Conservation (phyloP, 257 asterid species). For the Przewalskia tangutica region DNA sequence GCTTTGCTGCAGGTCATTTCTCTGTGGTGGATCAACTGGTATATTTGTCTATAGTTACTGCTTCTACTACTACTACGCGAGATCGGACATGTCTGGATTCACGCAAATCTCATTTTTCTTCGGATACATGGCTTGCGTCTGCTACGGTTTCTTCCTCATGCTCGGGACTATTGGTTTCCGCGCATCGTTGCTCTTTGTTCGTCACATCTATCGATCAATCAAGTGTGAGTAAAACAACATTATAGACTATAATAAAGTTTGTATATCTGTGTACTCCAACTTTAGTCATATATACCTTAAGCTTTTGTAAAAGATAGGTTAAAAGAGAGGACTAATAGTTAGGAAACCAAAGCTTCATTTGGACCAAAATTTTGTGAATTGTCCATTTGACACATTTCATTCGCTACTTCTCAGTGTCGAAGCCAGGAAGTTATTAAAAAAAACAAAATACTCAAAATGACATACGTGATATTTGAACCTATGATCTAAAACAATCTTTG, state of each 20-base stretch:
- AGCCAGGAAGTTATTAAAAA: background rate
- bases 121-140: slow-evolving; percentile 23
- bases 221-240: slow-evolving; percentile 18
- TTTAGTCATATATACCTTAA: background rate
- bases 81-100: slow-evolving; percentile 17
- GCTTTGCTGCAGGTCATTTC: slow-evolving; percentile 13
- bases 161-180: slow-evolving; percentile 18
- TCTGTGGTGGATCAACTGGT: slow-evolving; percentile 23
- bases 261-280: background rate
- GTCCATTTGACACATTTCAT: background rate
- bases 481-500: too few relatives aligned
- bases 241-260: background rate
- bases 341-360: background rate
- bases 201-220: slow-evolving; percentile 14
- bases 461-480: too few relatives aligned
- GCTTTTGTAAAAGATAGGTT: background rate
- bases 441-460: too few relatives aligned
- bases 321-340: background rate
- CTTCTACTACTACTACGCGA: slow-evolving; percentile 8
- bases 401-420: too few relatives aligned
- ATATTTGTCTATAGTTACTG: slow-evolving; percentile 13
- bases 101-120: slow-evolving; percentile 28
- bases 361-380: background rate
- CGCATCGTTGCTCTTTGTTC: slow-evolving; percentile 14
- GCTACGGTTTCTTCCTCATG: slow-evolving; percentile 26